Percentiles rank a stretch among this genome's conserved stretches.
Conservation (phyloP, 768 basidiomycete species). For the Amylocystis lapponica region DNA sequence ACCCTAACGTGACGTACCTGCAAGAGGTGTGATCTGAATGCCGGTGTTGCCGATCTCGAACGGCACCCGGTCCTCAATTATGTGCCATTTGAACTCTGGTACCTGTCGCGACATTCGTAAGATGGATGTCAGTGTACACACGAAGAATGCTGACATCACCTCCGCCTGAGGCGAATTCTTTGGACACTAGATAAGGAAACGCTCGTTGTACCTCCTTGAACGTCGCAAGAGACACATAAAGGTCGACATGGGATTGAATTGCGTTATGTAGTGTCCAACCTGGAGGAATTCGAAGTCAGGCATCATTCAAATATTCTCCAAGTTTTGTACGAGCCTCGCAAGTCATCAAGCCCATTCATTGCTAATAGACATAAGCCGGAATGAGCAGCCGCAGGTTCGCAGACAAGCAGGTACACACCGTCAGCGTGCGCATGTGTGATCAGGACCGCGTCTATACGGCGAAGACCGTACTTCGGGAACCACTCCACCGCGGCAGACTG, state of each 20-base stretch:
- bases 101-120: slow-evolving; percentile 39
- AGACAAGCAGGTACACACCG: slow-evolving; percentile 31
- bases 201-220: slow-evolving; percentile 59
- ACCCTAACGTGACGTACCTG: slow-evolving; percentile 45
- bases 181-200: slow-evolving; percentile 79
- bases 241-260: slow-evolving; percentile 68
- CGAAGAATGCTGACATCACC: slow-evolving; percentile 52
- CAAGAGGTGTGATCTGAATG: slow-evolving; percentile 58
- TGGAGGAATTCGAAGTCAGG: slow-evolving; percentile 21
- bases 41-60: slow-evolving; percentile 66
- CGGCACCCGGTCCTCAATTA: slow-evolving; percentile 61
- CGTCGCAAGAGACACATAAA: slow-evolving; percentile 65
- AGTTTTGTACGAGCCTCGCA: slow-evolving; percentile 50
- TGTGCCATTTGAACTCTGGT: slow-evolving; percentile 78
- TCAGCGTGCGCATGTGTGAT: slow-evolving; percentile 89
- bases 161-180: slow-evolving; percentile 72
- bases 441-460: slow-evolving; percentile 68
- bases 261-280: slow-evolving; percentile 67
- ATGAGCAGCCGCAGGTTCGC: background rate
- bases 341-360: slow-evolving; percentile 87
- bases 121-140: background rate
- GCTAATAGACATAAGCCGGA: slow-evolving; percentile 33
- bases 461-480: slow-evolving; percentile 69
- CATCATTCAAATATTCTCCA: background rate
- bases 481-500: slow-evolving; percentile 47